Percentiles rank a stretch among this genome's conserved stretches.
Conservation (phyloP, 257 asterid species). For the Scutellaria galericulata region DNA sequence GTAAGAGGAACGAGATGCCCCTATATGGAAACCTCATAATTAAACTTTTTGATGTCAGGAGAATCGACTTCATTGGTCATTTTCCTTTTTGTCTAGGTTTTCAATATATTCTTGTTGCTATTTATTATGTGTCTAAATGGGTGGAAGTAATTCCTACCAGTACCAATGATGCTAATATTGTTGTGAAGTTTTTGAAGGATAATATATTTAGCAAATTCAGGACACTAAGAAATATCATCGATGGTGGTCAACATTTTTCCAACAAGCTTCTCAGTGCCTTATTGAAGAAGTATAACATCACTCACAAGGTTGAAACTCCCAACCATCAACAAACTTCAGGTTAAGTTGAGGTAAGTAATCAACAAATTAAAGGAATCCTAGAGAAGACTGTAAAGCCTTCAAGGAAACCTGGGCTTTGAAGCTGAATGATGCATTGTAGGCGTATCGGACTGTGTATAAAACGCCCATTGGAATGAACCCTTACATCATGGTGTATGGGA, state of each 20-base stretch:
- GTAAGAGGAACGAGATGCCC: too few species aligned
- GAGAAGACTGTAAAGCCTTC: background rate
- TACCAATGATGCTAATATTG: background rate
- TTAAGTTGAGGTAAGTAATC: background rate
- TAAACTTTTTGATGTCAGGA: too few species aligned
- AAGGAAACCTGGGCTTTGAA: background rate
- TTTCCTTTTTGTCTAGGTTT: background rate
- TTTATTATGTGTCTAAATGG: background rate
- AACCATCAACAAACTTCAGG: background rate
- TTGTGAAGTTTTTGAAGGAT: background rate
- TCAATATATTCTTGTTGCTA: background rate
- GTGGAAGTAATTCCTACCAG: background rate
- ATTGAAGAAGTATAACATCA: background rate
- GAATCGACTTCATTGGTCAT: background rate
- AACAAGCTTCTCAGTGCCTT: background rate
- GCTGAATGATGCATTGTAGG: background rate
- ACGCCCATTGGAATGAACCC: too few species aligned
- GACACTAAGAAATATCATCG: background rate
- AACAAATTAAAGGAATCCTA: background rate
- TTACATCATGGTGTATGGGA: too few species aligned
- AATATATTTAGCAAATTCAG: background rate
- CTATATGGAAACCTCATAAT: too few species aligned
- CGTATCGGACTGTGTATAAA: background rate
- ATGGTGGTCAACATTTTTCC: background rate
- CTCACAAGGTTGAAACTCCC: background rate